These are phyloP conservation scores for Bertia moriformis DNA, from an alignment of 2,329 filamentous ascomycete genomes.

Conservation along the genomic window DNA sequence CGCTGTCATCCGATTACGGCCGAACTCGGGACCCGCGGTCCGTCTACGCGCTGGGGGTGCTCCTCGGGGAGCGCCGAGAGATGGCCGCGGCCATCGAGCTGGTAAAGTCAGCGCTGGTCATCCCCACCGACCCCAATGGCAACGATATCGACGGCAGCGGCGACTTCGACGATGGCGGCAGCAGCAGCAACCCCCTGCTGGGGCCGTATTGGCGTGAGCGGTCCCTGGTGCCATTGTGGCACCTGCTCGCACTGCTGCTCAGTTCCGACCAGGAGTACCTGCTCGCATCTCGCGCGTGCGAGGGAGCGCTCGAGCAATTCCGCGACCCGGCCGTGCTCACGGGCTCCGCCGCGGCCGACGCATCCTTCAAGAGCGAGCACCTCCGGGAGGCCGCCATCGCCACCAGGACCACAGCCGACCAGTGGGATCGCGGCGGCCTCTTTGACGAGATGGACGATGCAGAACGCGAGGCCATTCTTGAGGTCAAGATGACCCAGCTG, in stretches of 20 bases:
- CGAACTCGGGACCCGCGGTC: constrained; percentile 58
- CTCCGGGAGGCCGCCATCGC: constrained; percentile 37
- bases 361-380: constrained; percentile 56
- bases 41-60: constrained; percentile 65
- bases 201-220: constrained; percentile 47
- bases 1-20: constrained; percentile 52
- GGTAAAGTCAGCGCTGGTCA: constrained; percentile 60
- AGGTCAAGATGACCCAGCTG: constrained; percentile 91
- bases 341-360: constrained; percentile 34
- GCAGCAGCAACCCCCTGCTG: too few relatives aligned
- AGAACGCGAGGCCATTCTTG: constrained; percentile 77
- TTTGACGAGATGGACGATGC: constrained; percentile 69
- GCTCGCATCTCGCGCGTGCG: constrained; percentile 68
- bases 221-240: constrained; percentile 69
- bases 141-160: constrained; percentile 25
- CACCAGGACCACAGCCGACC: constrained; percentile 14
- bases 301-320: constrained; percentile 84
- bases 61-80: constrained; percentile 79
- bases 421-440: too few relatives aligned
- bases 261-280: constrained; percentile 76
- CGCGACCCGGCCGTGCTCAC: constrained; percentile 58
- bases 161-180: too few relatives aligned
- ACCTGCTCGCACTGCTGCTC: constrained; percentile 71
- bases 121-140: constrained; percentile 31
- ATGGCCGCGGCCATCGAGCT: constrained; percentile 68